These are phyloP conservation scores for Trametes sanguinea DNA, from an alignment of 768 basidiomycete genomes.

Conservation along the genomic window DNA sequence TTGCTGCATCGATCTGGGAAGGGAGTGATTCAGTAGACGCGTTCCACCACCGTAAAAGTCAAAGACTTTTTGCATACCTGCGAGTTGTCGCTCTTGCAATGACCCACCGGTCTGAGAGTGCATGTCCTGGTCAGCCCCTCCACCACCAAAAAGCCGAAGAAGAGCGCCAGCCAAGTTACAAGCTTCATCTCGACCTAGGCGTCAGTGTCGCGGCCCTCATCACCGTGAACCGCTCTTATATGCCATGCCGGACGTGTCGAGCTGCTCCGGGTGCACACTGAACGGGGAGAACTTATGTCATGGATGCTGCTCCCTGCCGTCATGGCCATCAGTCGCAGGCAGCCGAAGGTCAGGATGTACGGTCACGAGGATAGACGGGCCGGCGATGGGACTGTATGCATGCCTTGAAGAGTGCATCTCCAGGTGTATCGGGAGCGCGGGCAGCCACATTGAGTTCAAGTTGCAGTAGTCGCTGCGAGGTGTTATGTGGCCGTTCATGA, in stretches of 20 bases:
- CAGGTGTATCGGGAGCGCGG: neutral
- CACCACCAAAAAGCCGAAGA: neutral
- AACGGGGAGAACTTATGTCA: neutral
- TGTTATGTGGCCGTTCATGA: neutral
- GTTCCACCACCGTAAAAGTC: neutral
- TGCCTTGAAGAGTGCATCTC: neutral
- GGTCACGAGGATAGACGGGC: conserved; percentile 11
- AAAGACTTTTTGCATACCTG: conserved; percentile 19
- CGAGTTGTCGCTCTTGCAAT: conserved; percentile 28
- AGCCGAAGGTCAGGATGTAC: neutral
- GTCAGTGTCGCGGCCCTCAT: neutral
- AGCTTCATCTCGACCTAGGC: neutral
- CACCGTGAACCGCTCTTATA: conserved; percentile 6
- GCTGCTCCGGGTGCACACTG: neutral
- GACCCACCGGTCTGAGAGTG: conserved; percentile 26
- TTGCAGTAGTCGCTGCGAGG: too few relatives aligned
- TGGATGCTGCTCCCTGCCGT: neutral
- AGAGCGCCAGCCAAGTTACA: neutral
- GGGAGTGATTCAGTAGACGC: neutral
- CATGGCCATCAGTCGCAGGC: neutral
- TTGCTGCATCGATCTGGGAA: conserved; percentile 48
- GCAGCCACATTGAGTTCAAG: too few relatives aligned
- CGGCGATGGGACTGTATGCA: neutral
- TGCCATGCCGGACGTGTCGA: neutral
- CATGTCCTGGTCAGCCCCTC: conserved; percentile 19